Percentiles rank a stretch among this genome's conserved stretches.
phyloP scores from a whole-genome alignment of 805 yeast genomes.

The Wickerhamiella parazyma region DNA sequence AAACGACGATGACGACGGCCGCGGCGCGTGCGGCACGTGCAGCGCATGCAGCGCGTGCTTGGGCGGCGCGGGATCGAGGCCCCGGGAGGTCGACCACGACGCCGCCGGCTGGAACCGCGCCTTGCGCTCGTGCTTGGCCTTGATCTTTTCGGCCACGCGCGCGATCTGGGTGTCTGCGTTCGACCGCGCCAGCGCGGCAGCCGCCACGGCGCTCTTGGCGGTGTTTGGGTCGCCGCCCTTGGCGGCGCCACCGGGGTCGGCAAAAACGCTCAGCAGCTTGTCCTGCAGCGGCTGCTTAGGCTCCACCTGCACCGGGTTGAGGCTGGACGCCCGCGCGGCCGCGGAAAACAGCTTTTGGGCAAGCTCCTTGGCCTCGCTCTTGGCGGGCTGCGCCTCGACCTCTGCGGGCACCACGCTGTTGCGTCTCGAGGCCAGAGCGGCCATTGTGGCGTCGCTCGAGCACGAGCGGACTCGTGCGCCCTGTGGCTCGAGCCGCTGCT shows the following conservation, averaged over 20 bases:
- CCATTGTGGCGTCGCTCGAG: neutral
- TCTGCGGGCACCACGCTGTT: neutral
- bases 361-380: neutral
- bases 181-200: constrained; percentile 16
- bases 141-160: constrained; percentile 12
- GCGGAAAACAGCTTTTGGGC: constrained; percentile 6
- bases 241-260: too few relatives aligned
- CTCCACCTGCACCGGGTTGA: constrained; percentile 11
- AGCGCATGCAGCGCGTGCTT: neutral
- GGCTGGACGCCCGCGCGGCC: constrained; percentile 16
- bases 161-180: constrained; percentile 16
- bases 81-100: constrained; percentile 13
- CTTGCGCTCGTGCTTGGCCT: constrained; percentile 7
- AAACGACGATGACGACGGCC: constrained; percentile 1
- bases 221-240: too few relatives aligned
- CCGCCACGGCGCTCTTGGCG: constrained; percentile 7
- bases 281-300: constrained; percentile 10
- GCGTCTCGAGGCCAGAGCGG: neutral
- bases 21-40: constrained; percentile 6
- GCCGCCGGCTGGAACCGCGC: constrained; percentile 15
- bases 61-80: neutral
- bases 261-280: neutral
- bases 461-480: neutral
- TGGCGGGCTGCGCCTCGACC: neutral
- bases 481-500: neutral